Evolutionary conservation across 306 rosid genomes (phyloP), one percentile per base, ranked within the genome.

Genomic region (Betula pendula): DNA sequence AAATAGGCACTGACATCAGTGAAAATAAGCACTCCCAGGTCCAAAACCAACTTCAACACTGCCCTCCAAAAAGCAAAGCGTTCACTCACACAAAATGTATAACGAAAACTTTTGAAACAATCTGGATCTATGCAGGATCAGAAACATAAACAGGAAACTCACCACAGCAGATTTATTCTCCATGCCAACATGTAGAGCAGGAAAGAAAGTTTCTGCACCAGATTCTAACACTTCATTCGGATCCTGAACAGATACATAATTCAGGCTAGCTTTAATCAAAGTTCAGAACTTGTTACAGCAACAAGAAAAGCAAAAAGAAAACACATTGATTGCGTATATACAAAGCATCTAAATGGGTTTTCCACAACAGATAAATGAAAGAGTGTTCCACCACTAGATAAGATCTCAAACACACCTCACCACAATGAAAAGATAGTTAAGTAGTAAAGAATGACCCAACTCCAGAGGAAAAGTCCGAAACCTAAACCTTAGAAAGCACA

Each of bases 121-220:
- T 52, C 77, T n/a, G 66, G 70, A 68, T 77, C 45, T 80, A 70
- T 35, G 31, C 67, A 82, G 19, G 74, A 63, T 50, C 33, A 17
- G 65, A 77, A 51, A 79, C 29, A 70, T 19, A 79, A 35, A 72
- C 72, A 56, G 83, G 68, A 80, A 73, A 87, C 91, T 91, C 86
- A 96, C 99, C 98, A 96, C 94, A 0, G 97, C 81, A 47, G 98
- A 84, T 16, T 70, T 79, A 75, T 85, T 87, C 80, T 88, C 96
- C 72, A 48, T 52, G 82, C 96, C 98, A 80, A 89, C 83, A 69
- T 85, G 74, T 5, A 96, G 78, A 76, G 99, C 97, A 76, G 99
- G 98, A 85, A 87, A 96, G 81, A 92, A 88, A 2, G 93, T 96
- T 79, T 92, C 87, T 85, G 91, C 98, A 44, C 98, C 99, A 74